Percentiles rank a stretch among this genome's conserved stretches.
These are phyloP conservation scores for Beta corolliflora DNA, from an alignment of 179 eudicot genomes.

Conservation along the genomic window DNA sequence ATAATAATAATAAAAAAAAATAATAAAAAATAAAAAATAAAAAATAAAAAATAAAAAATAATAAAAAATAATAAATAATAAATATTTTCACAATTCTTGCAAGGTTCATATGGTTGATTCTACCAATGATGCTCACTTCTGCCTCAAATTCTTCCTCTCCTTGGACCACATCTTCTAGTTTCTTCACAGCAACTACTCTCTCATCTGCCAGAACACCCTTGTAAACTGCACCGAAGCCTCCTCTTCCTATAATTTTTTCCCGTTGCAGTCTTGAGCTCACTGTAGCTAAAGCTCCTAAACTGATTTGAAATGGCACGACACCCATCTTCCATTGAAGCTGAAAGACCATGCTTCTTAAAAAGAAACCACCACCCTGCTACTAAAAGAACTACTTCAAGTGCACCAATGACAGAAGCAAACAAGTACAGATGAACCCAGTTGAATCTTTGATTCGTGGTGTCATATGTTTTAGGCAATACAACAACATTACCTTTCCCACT, in stretches of 20 bases:
- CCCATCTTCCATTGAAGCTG: constrained; percentile 48
- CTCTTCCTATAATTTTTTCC: constrained; percentile 43
- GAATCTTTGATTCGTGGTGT: too few species aligned
- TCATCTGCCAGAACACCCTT: constrained; percentile 50
- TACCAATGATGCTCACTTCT: constrained; percentile 58
- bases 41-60: too few species aligned
- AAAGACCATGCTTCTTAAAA: constrained; percentile 34
- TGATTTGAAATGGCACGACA: constrained; percentile 51
- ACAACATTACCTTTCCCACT: constrained; percentile 20
- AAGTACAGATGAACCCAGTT: too few species aligned
- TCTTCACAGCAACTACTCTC: constrained; percentile 53
- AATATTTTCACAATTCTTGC: too few species aligned
- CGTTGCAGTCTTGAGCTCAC: constrained; percentile 49
- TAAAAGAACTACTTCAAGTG: constrained; percentile 35
- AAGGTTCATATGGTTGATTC: constrained; percentile 56
- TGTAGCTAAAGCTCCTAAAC: constrained; percentile 53
- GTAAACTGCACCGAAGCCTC: constrained; percentile 54
- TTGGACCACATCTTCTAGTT: constrained; percentile 42
- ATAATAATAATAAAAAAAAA: too few species aligned
- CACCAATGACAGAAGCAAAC: constrained; percentile 42
- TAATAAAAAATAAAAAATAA: too few species aligned
- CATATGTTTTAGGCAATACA: constrained; percentile 29
- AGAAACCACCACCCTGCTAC: constrained; percentile 42
- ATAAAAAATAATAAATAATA: too few species aligned
- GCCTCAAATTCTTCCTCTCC: constrained; percentile 63